Evolutionary conservation across 1,284 basidiomycete genomes (phyloP), one percentile per base, ranked within the genome.

Genomic region (Apiotrichum siamense): DNA sequence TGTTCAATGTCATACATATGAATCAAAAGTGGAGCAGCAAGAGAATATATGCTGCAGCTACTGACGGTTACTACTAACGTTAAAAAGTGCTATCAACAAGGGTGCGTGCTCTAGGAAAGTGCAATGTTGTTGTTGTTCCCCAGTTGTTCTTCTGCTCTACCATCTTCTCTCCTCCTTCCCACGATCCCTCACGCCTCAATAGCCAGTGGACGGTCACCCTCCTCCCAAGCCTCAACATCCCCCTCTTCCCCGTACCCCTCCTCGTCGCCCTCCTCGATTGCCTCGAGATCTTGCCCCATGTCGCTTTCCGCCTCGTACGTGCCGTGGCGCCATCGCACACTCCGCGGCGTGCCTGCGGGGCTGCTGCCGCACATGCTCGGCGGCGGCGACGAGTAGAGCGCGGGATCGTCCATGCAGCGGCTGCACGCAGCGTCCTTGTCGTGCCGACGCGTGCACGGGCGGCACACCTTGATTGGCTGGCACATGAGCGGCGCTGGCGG

Each of bases 401-500:
- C 46, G 20, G 51, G 49, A 35, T 57, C 49, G 33, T 61, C 55
- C 27, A 46, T 32, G 46, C 61, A 63, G 23, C 45, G 36, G 4
- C 55, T 54, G 45, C 62, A 63, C 29, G 23, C 11, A 17, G 41
- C 54, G 49, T 57, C 49, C 44, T 55, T 58, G 49, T 23, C 26
- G 50, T 63, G 62, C 37, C 17, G 17, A 20, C 37, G 29, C 20
- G 43, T 31, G 47, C 62, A 64, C 6, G 62, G 62, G 17, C 58
- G 59, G 49, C 57, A 55, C 25, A 59, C 55, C 7, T 50, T 41
- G 6, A 53, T 51, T 2, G 56, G 53, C 27, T 52, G 15, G 35
- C 55, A 59, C n/a, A 60, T 54, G 41, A 45, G n/a, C 20, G 61
- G 60, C 46, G 76, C 67, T 20, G 81, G 82, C 45, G 80, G 80